A percentile compares a stretch with the other conserved stretches of the same genome.
Evolutionary conservation across 2,329 filamentous ascomycete genomes (phyloP).

Genomic region (Microsporum ferrugineum): DNA sequence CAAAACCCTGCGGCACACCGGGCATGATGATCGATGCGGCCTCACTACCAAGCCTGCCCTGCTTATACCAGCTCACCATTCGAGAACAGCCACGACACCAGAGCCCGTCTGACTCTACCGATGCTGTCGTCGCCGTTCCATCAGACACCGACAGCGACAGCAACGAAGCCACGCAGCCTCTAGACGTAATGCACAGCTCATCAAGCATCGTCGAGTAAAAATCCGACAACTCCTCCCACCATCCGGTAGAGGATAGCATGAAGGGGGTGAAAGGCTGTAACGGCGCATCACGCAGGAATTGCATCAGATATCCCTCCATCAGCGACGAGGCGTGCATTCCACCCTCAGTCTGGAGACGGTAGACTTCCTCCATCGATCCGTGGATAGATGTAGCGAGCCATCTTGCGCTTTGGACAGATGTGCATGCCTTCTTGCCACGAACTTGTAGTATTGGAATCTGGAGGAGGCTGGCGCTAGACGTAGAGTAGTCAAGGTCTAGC

Average conservation of each 20-base stretch:
- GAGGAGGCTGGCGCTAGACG: neutral
- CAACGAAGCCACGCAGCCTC: neutral
- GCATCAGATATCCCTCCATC: neutral
- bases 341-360: neutral
- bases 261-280: neutral
- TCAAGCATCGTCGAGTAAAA: neutral
- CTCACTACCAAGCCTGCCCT: neutral
- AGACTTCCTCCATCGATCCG: neutral
- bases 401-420: neutral
- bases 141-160: too few species aligned
- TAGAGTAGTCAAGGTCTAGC: neutral
- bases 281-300: neutral
- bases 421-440: neutral
- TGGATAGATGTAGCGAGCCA: neutral
- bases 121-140: too few species aligned
- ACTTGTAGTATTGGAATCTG: neutral
- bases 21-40: neutral
- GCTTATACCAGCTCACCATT: neutral
- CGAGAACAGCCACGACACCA: constrained; percentile 3
- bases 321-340: neutral
- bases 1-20: neutral
- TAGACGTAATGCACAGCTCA: neutral
- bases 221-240: neutral
- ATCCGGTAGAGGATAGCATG: neutral
- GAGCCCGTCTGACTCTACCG: neutral